phyloP scores from a whole-genome alignment of 441 rosid species.

The Euphorbia neoarborescens region DNA sequence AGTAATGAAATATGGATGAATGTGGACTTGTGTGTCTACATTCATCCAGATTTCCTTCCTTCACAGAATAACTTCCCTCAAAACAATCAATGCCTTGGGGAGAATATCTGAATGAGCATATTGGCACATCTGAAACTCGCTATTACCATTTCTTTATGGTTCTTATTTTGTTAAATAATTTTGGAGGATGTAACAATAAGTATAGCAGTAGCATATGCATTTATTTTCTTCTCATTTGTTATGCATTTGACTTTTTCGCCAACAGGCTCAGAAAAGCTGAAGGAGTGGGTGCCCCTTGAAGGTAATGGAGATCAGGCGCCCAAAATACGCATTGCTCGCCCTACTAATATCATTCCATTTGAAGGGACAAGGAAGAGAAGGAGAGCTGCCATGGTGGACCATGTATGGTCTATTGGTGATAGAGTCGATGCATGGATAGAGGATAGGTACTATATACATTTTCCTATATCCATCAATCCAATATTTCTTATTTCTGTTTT shows the following conservation, averaged over 20 bases:
- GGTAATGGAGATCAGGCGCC: conserved; percentile 59
- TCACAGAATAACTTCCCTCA: no score
- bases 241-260: conserved; percentile 14
- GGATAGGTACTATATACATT: conserved; percentile 49
- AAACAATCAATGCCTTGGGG: neutral
- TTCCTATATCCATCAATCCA: conserved; percentile 2
- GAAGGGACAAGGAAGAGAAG: conserved; percentile 97
- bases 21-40: no score
- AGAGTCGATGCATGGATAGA: conserved; percentile 80
- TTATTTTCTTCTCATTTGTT: neutral
- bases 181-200: neutral
- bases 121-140: neutral
- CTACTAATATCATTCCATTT: conserved; percentile 47
- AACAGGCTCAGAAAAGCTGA: conserved; percentile 60
- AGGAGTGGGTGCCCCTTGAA: conserved; percentile 74
- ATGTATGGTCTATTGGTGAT: conserved; percentile 81
- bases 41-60: no score
- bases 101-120: neutral
- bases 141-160: neutral
- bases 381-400: conserved; percentile 69
- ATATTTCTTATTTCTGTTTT: neutral
- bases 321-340: conserved; percentile 66
- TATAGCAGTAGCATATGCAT: neutral
- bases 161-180: neutral
- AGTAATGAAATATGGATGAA: no score